Conservation (phyloP, 192 early-diverging fungal species). For the Coemansia sp. region DNA sequence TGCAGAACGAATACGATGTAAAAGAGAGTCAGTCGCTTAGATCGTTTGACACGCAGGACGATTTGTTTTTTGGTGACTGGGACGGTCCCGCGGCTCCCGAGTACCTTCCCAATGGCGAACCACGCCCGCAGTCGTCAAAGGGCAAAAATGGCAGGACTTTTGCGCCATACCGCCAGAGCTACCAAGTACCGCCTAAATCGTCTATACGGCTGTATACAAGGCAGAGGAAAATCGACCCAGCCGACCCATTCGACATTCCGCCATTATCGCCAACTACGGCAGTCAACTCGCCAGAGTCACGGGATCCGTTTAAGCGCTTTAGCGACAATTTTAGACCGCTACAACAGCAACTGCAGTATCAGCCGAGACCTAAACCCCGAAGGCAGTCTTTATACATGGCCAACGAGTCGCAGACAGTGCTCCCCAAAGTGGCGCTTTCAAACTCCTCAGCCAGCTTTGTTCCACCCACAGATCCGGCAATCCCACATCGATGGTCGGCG, state of each 20-base stretch:
- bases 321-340: slow-evolving; percentile 9
- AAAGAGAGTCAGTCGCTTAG: background rate
- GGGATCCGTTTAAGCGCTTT: slow-evolving; percentile 14
- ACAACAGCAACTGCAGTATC: background rate
- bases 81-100: slow-evolving; percentile 1
- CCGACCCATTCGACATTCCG: slow-evolving; percentile 42
- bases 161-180: slow-evolving; percentile 15
- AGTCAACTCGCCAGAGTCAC: slow-evolving; percentile 14
- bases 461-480: background rate
- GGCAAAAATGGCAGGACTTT: slow-evolving; percentile 1
- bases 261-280: slow-evolving; percentile 15
- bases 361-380: background rate
- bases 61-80: slow-evolving; percentile 11
- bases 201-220: slow-evolving; percentile 1
- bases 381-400: background rate
- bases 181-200: background rate
- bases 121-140: slow-evolving; percentile 16
- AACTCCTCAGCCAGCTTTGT: slow-evolving; percentile 8
- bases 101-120: slow-evolving; percentile 29
- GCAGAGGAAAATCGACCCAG: background rate
- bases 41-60: slow-evolving; percentile 10
- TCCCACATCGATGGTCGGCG: background rate
- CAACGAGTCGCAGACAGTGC: slow-evolving; percentile 14
- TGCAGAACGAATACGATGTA: slow-evolving; percentile 43
- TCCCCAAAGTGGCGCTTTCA: background rate